Percentiles rank a stretch among this genome's conserved stretches.
Conservation (phyloP, 306 rosid genomes). For the Trifolium dubium region DNA sequence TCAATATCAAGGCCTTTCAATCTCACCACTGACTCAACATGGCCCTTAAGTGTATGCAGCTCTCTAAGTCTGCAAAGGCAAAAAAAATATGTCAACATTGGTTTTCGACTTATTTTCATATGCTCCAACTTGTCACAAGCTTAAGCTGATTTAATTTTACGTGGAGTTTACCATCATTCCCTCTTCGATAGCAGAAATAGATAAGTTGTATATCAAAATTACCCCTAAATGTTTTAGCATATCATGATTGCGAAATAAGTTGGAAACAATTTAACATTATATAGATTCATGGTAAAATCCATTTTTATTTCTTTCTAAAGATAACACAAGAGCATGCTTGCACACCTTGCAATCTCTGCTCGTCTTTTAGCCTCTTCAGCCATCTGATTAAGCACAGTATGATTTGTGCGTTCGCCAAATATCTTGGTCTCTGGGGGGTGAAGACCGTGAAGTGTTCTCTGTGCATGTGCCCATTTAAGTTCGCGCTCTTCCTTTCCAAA, state of each 20-base stretch:
- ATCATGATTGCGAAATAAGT: no score
- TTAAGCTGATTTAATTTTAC: no score
- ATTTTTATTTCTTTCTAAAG: neutral
- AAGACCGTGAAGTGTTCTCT: neutral
- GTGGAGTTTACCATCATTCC: neutral
- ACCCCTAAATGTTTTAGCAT: neutral
- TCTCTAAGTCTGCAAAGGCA: conserved; percentile 60
- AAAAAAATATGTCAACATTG: neutral
- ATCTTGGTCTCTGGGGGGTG: neutral
- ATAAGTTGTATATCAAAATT: no score
- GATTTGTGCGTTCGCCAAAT: neutral
- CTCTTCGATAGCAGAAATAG: neutral
- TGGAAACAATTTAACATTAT: neutral
- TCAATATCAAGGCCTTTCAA: conserved; percentile 37
- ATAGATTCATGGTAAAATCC: no score
- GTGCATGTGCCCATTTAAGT: neutral
- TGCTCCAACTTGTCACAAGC: no score
- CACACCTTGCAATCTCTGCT: conserved; percentile 86
- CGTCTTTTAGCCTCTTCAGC: conserved; percentile 68
- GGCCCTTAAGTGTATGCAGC: conserved; percentile 70
- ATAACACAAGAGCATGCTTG: neutral
- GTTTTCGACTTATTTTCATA: no score
- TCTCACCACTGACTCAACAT: conserved; percentile 79
- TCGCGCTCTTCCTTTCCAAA: neutral
- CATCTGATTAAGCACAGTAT: neutral